These are phyloP conservation scores for Hemerocallis citrina DNA, from an alignment of 106 monocot genomes.

Conservation along the genomic window DNA sequence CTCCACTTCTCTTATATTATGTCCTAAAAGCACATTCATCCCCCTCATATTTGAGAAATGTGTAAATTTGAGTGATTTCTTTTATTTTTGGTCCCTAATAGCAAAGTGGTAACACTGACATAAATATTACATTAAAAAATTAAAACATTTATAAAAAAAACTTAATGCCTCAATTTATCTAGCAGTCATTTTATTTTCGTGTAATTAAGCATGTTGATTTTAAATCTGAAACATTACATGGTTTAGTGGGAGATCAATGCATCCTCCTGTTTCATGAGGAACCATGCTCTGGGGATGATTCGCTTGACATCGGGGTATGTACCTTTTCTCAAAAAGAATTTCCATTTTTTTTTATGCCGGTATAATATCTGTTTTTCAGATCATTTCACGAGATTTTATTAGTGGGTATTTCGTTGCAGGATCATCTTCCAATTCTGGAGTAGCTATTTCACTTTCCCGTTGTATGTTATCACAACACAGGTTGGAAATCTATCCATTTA, in stretches of 20 bases:
- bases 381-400: not conserved
- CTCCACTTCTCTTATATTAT: too few species aligned
- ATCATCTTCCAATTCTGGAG: conserved; percentile 2
- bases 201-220: too few species aligned
- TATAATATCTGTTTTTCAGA: not conserved
- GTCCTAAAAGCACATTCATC: too few species aligned
- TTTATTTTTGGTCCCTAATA: too few species aligned
- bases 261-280: conserved; percentile 1
- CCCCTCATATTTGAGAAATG: too few species aligned
- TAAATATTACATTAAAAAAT: too few species aligned
- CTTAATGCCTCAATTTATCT: too few species aligned
- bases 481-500: not conserved
- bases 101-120: too few species aligned
- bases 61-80: too few species aligned
- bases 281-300: not conserved
- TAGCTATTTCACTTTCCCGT: conserved; percentile 5
- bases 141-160: too few species aligned
- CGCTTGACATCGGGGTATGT: conserved; percentile 3
- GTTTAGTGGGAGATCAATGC: conserved; percentile 4
- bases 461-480: conserved; percentile 1
- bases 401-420: not conserved
- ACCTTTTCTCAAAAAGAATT: not conserved
- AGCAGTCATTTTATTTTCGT: too few species aligned
- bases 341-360: not conserved
- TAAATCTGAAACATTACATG: not conserved